Conservation (phyloP, 495 filamentous ascomycete genomes). For the Penicillium tannophilum region DNA sequence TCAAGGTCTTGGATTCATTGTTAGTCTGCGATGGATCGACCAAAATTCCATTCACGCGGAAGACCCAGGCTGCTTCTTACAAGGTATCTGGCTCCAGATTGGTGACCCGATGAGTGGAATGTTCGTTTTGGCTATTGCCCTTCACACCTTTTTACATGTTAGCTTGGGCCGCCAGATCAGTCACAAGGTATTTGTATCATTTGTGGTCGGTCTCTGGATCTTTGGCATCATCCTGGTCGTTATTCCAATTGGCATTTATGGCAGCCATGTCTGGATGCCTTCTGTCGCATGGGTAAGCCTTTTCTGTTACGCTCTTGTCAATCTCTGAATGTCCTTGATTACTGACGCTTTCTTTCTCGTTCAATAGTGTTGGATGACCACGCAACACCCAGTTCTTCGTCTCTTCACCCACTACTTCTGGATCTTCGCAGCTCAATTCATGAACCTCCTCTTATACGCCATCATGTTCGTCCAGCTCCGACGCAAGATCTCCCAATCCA, state of each 20-base stretch:
- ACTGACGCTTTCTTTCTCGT: conserved; percentile 5
- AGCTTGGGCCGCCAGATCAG: conserved; percentile 54
- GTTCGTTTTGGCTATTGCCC: conserved; percentile 63
- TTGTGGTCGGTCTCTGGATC: conserved; percentile 52
- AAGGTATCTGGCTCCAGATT: conserved; percentile 66
- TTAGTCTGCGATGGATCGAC: conserved; percentile 59
- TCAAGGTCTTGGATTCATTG: conserved; percentile 61
- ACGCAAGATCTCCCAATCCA: conserved; percentile 36
- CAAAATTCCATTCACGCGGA: conserved; percentile 52
- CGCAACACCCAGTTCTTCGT: conserved; percentile 55
- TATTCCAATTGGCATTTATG: conserved; percentile 51
- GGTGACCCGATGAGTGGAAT: conserved; percentile 65
- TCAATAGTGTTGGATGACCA: conserved; percentile 65
- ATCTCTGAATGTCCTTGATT: neutral
- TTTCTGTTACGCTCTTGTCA: neutral
- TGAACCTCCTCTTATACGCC: conserved; percentile 61
- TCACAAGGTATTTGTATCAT: conserved; percentile 47
- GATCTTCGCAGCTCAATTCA: conserved; percentile 64
- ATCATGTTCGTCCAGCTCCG: conserved; percentile 60
- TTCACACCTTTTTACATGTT: conserved; percentile 63
- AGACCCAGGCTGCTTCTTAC: conserved; percentile 58
- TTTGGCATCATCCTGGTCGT: conserved; percentile 57
- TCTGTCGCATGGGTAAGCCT: conserved; percentile 61
- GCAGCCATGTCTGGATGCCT: conserved; percentile 56
- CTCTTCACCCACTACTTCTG: conserved; percentile 72